Evolutionary conservation across 2,329 filamentous ascomycete genomes (phyloP).

Genomic region (Domatiomyces globalis): DNA sequence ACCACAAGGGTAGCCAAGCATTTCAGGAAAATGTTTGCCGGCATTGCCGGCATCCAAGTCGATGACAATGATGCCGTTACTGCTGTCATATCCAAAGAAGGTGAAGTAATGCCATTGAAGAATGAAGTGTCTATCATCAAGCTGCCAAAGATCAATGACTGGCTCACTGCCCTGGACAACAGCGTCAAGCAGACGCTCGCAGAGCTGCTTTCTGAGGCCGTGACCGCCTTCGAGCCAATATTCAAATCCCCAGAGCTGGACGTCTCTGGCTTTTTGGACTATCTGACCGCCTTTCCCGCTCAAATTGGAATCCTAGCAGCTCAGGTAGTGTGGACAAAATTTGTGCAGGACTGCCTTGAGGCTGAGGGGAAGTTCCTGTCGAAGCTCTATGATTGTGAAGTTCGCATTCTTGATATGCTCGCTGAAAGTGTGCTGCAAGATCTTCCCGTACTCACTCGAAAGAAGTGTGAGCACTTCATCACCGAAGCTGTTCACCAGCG

Average conservation of each 20-base stretch:
- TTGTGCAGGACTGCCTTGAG: conserved; percentile 63
- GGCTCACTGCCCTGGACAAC: conserved; percentile 80
- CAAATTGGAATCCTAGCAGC: conserved; percentile 92
- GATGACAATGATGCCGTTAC: conserved; percentile 82
- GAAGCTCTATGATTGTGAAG: conserved; percentile 63
- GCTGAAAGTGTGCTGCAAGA: conserved; percentile 83
- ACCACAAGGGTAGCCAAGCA: conserved; percentile 93
- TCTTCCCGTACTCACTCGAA: conserved; percentile 69
- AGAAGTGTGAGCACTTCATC: conserved; percentile 97
- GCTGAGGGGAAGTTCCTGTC: conserved; percentile 57
- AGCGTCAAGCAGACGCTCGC: conserved; percentile 93
- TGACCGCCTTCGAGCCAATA: conserved; percentile 66
- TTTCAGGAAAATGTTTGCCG: conserved; percentile 99
- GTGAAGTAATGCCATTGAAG: conserved; percentile 72
- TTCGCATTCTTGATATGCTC: conserved; percentile 70
- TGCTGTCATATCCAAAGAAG: conserved; percentile 90
- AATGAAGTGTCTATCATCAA: conserved; percentile 85
- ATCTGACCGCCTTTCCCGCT: conserved; percentile 71
- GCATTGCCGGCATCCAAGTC: conserved; percentile 76
- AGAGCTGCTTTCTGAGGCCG: conserved; percentile 74
- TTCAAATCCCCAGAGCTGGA: conserved; percentile 61
- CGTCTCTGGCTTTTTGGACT: conserved; percentile 55
- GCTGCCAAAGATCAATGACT: conserved; percentile 95
- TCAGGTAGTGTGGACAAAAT: conserved; percentile 84
- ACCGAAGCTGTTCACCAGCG: conserved; percentile 98